Percentiles rank a stretch among this genome's conserved stretches.
These are phyloP conservation scores for Cyclanthera cordifolia DNA, from an alignment of 306 rosid species.

Conservation along the genomic window DNA sequence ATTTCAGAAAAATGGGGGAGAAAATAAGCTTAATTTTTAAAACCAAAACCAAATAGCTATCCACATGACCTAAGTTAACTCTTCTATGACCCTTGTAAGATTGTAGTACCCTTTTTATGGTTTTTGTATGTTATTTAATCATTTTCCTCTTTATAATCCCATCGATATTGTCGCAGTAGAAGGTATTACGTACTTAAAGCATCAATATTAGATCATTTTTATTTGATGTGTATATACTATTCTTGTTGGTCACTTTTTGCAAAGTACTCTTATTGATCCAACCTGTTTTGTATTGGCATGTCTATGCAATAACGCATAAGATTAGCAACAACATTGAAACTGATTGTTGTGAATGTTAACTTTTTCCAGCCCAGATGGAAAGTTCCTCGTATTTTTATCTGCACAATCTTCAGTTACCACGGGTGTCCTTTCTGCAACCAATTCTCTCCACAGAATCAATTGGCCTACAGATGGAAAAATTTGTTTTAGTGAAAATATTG, in stretches of 20 bases:
- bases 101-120: background rate
- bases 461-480: constrained; percentile 48
- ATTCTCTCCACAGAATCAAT: constrained; percentile 78
- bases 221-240: background rate
- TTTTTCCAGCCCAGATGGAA: constrained; percentile 65
- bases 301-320: background rate
- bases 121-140: background rate
- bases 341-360: constrained; percentile 10
- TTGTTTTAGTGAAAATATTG: constrained; percentile 31
- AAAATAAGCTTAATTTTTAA: no score
- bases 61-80: background rate
- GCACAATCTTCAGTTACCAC: constrained; percentile 64
- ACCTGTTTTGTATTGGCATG: background rate
- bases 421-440: constrained; percentile 66
- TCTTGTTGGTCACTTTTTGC: background rate
- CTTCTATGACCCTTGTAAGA: background rate
- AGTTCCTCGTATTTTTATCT: constrained; percentile 60
- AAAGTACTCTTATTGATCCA: background rate
- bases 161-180: background rate
- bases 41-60: no score
- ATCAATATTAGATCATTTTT: background rate
- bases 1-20: no score
- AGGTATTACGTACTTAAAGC: background rate
- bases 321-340: background rate
- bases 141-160: background rate